Percentiles rank a stretch among this genome's conserved stretches.
Conservation (phyloP, 208 protist species). For the Herpetomonas samuelpessoai region DNA sequence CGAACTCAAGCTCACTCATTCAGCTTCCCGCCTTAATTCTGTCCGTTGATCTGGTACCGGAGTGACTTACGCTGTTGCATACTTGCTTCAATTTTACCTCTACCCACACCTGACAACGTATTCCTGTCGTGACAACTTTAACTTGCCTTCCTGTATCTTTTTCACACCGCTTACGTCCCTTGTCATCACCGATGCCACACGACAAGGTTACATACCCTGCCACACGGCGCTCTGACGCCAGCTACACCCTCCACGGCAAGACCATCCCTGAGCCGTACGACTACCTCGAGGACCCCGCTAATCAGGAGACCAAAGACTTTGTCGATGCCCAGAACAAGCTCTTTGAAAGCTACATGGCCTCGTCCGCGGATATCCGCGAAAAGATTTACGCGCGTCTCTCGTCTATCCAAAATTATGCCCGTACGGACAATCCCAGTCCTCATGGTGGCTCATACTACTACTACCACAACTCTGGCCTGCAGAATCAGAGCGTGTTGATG, state of each 20-base stretch:
- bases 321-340: slow-evolving; percentile 81
- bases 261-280: slow-evolving; percentile 89
- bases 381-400: slow-evolving; percentile 60
- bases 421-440: slow-evolving; percentile 61
- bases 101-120: too few species aligned
- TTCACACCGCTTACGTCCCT: background rate
- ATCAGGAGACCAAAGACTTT: slow-evolving; percentile 85
- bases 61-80: too few species aligned
- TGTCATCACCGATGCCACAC: background rate
- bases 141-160: background rate
- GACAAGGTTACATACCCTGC: slow-evolving; percentile 53
- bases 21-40: too few species aligned
- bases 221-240: slow-evolving; percentile 45
- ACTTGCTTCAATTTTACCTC: too few species aligned
- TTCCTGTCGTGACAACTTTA: too few species aligned
- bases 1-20: too few species aligned
- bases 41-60: too few species aligned
- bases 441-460: slow-evolving; percentile 80
- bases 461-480: slow-evolving; percentile 89
- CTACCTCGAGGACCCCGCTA: slow-evolving; percentile 91
- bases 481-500: slow-evolving; percentile 88
- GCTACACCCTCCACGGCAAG: slow-evolving; percentile 71
- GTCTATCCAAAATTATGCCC: slow-evolving; percentile 75
- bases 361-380: slow-evolving; percentile 34
- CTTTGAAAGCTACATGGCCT: slow-evolving; percentile 66